These are phyloP conservation scores for Bipolaris zeicola DNA, from an alignment of 2,329 filamentous ascomycete genomes.

Conservation along the genomic window DNA sequence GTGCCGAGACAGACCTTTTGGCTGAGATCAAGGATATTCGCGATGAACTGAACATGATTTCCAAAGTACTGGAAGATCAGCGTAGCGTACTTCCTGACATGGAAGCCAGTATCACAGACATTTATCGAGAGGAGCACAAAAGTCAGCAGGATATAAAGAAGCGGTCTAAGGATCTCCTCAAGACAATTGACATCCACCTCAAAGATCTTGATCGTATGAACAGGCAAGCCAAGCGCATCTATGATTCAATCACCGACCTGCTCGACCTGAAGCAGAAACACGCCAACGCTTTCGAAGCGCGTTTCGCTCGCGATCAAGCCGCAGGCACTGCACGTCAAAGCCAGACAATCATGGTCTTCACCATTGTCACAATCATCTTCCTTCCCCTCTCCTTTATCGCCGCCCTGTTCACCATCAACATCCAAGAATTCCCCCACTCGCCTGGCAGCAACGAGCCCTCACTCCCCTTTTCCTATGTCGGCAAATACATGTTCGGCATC, in stretches of 20 bases:
- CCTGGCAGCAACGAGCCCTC: conserved; percentile 35
- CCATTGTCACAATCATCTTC: conserved; percentile 64
- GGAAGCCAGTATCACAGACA: conserved; percentile 50
- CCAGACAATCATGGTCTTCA: conserved; percentile 65
- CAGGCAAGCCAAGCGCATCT: conserved; percentile 65
- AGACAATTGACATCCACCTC: conserved; percentile 62
- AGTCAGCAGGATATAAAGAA: conserved; percentile 58
- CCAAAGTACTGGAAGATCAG: conserved; percentile 59
- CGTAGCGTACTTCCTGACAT: conserved; percentile 56
- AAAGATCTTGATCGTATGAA: conserved; percentile 69
- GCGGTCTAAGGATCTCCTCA: conserved; percentile 62
- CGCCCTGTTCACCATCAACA: conserved; percentile 61
- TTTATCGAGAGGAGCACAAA: conserved; percentile 45
- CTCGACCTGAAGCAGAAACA: conserved; percentile 73
- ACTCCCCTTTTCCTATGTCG: conserved; percentile 57
- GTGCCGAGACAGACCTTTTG: conserved; percentile 64
- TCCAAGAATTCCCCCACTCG: conserved; percentile 54
- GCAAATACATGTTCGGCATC: conserved; percentile 62
- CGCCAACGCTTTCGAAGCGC: conserved; percentile 69
- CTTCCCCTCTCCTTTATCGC: conserved; percentile 62
- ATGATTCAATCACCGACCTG: conserved; percentile 64
- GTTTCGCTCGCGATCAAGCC: conserved; percentile 66
- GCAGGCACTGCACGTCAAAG: conserved; percentile 63
- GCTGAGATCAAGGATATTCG: conserved; percentile 70
- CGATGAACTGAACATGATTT: conserved; percentile 69